Evolutionary conservation across 2,329 filamentous ascomycete genomes (phyloP).

Genomic region (Pseudonectria foliicola): DNA sequence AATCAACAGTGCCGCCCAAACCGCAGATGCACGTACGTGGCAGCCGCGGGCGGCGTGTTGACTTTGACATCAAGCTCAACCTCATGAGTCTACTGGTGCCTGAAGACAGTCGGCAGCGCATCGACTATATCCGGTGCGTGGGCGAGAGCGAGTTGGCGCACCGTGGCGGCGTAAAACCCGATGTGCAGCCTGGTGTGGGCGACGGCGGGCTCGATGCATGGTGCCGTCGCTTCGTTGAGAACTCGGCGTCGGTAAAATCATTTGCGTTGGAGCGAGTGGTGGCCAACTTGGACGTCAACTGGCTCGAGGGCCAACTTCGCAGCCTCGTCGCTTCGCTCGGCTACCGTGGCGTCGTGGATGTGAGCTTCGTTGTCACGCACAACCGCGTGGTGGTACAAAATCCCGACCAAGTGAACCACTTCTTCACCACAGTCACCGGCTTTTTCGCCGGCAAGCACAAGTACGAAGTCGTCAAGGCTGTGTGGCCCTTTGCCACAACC

Average conservation of each 20-base stretch:
- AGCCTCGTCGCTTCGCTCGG: conserved; percentile 41
- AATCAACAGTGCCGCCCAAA: conserved; percentile 48
- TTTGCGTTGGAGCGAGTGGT: conserved; percentile 47
- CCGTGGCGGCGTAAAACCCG: conserved; percentile 38
- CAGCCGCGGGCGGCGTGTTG: conserved; percentile 34
- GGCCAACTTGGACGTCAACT: conserved; percentile 47
- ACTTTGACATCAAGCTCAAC: conserved; percentile 49
- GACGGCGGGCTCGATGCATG: conserved; percentile 41
- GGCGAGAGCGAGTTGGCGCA: conserved; percentile 41
- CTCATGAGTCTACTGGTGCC: conserved; percentile 46
- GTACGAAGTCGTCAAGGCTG: conserved; percentile 48
- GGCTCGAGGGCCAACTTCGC: conserved; percentile 48
- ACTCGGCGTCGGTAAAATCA: conserved; percentile 36
- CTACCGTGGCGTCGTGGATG: conserved; percentile 43
- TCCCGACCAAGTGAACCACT: conserved; percentile 46
- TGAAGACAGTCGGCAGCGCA: conserved; percentile 34
- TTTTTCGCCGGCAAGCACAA: conserved; percentile 46
- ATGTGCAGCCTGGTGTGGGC: conserved; percentile 36
- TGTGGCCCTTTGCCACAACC: conserved; percentile 51
- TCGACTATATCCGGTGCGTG: conserved; percentile 49
- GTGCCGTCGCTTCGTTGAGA: conserved; percentile 41
- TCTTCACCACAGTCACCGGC: conserved; percentile 45
- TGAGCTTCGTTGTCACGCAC: conserved; percentile 45
- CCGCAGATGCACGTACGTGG: conserved; percentile 44
- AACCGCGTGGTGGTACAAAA: conserved; percentile 41